Base-by-base conservation (phyloP, 805 yeast species). In the Myxozyma sirexii region DNA sequence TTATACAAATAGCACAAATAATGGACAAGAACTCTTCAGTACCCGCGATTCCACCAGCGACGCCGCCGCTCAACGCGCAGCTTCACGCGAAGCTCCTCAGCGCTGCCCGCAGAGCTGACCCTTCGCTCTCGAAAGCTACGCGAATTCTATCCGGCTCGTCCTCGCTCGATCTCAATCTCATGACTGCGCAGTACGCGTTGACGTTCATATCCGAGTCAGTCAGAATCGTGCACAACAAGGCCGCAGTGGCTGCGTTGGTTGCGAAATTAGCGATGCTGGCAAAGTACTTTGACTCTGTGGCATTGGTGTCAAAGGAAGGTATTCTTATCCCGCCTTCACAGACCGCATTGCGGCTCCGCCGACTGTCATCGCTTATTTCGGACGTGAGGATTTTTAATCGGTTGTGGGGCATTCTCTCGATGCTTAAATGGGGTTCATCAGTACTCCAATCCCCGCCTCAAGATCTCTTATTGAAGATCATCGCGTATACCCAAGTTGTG, bases 301-400 rank as follows among this genome's bases (percentile, higher is more conserved):
- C 57, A 2, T 4, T 46, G 23, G 54, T 51, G 13, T n/a, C 59
- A 4, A 43, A 51, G n/a, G 26, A 42, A 48, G 47, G 35, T 31
- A 27, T n/a, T 23, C 37, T 43, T 49, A 10, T 41, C 21, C 35
- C 57, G 39, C 54, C 48, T 3, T 50, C 62, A 31, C 50, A 57
- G 31, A 24, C 44, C 29, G 56, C 61, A 8, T 23, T 49, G n/a
- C 43, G 58, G 26, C 47, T 56, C 27, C 59, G 60, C 29, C 37
- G 46, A 2, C 31, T 64, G 60, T 10, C 33, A 12, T 48, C 55
- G 33, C 68, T 68, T 54, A 68, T 67, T 54, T 71, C 74, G 17
- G 77, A 74, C 48, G 65, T 72, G 23, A 71, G 80, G 24, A 76
- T 71, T 41, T 73, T 76, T 57, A 65, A 68, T 55, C 73, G 80